Evolutionary conservation across 1,284 basidiomycete species (phyloP).

Genomic region (Leccinum laetum): DNA sequence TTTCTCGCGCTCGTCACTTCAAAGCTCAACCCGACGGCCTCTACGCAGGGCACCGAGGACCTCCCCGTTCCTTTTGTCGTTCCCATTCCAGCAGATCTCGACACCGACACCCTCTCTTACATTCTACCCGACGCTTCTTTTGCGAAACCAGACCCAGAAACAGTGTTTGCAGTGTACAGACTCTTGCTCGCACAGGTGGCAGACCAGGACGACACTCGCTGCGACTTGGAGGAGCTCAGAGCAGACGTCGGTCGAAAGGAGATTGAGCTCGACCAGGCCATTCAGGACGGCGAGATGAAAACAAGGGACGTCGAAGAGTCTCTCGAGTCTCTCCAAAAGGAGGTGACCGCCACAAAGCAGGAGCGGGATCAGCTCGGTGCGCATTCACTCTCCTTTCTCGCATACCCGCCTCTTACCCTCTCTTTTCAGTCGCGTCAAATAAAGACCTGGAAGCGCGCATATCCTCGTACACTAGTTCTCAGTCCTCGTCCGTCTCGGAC

Average conservation of each 20-base stretch:
- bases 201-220: slow-evolving; percentile 51
- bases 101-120: slow-evolving; percentile 53
- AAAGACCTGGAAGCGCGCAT: slow-evolving; percentile 55
- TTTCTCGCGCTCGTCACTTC: no score
- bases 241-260: slow-evolving; percentile 62
- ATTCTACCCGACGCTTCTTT: slow-evolving; percentile 57
- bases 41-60: slow-evolving; percentile 35
- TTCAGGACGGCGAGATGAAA: slow-evolving; percentile 68
- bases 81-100: slow-evolving; percentile 56
- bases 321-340: slow-evolving; percentile 49
- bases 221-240: slow-evolving; percentile 50
- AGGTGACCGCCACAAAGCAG: slow-evolving; percentile 51
- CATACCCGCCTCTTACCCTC: slow-evolving; percentile 7
- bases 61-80: slow-evolving; percentile 32
- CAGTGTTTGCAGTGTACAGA: slow-evolving; percentile 60
- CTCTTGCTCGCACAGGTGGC: slow-evolving; percentile 55
- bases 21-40: slow-evolving; percentile 29
- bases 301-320: slow-evolving; percentile 54
- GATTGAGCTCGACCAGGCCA: slow-evolving; percentile 74
- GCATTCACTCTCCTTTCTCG: slow-evolving; percentile 22
- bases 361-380: slow-evolving; percentile 67
- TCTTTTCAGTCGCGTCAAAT: slow-evolving; percentile 48
- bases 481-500: slow-evolving; percentile 61
- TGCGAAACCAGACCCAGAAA: slow-evolving; percentile 54
- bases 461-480: slow-evolving; percentile 49